Evolutionary conservation across 2,329 filamentous ascomycete species (phyloP), one percentile per base, ranked within the genome.

Genomic region (Colletotrichum costaricense): DNA sequence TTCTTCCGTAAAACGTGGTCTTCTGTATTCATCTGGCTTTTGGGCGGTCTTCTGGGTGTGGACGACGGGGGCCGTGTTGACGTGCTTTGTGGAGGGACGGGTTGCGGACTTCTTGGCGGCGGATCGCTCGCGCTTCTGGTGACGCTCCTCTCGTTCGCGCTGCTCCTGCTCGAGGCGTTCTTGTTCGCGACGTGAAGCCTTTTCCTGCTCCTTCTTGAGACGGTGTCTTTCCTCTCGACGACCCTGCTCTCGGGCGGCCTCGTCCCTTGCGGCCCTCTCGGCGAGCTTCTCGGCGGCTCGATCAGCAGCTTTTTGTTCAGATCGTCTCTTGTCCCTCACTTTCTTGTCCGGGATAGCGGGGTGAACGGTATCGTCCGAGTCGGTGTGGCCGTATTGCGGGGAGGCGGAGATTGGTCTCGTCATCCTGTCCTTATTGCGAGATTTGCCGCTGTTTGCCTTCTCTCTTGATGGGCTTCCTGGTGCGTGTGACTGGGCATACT

Each of bases 381-480:
- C 86, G 74, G 81, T 83, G 52, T 83, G 75, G 42, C 74, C 79
- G 66, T 81, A 77, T 58, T 76, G 78, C 64, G 77, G 81, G 30
- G 83, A 82, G 52, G 84, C 82, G 16, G 85, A 82, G 58, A 81
- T 79, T 73, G 82, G 84, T 64, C 80, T 77, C 68, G 80, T 60
- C 38, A 78, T 75, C 73, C 78, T 79, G 55, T 86, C 83, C 67
- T 78, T 42, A 42, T 42, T 85, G 74, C 87, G 85, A 56, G 86
- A 82, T 78, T 85, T 87, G 75, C 87, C 80, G 24, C 85, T 89
- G 78, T 90, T 90, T 77, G 88, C 85, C 38, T 83, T 84, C 77
- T 89, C 84, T 75, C 87, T 88, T 63, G 77, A 79, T 11, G 86
- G 85, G 75, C 84, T 85, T 42, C 67, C 62, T 35, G 84, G 80